A percentile compares a stretch with the other conserved stretches of the same genome.
Conservation (phyloP, 148 eudicot genomes). For the Chenopodium formosanum region DNA sequence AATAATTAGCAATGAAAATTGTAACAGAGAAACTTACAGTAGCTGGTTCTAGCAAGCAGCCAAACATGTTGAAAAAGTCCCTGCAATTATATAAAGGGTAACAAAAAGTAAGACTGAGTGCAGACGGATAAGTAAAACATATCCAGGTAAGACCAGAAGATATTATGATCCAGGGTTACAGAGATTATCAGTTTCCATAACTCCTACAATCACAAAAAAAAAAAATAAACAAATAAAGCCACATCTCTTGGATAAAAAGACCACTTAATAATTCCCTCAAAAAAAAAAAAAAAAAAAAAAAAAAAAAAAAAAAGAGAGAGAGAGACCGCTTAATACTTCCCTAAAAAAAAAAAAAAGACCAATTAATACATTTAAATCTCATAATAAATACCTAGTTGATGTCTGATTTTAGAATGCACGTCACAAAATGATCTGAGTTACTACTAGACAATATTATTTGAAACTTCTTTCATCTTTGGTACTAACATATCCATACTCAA, state of each 20-base stretch:
- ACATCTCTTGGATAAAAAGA: too few species aligned
- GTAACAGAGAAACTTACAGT: slow-evolving; percentile 50
- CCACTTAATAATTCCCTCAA: too few species aligned
- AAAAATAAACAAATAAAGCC: too few species aligned
- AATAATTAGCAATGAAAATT: slow-evolving; percentile 5
- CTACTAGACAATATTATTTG: background rate
- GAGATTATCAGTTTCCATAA: background rate
- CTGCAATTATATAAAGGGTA: slow-evolving; percentile 36
- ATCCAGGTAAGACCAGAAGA: background rate
- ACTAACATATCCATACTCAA: background rate
- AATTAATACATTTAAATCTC: background rate
- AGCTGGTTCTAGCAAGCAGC: slow-evolving; percentile 83
- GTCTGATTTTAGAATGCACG: background rate
- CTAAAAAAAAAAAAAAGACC: too few species aligned
- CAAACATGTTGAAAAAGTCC: slow-evolving; percentile 61
- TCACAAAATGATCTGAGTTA: background rate
- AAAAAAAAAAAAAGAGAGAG: too few species aligned
- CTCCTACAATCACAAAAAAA: too few species aligned
- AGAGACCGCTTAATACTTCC: too few species aligned
- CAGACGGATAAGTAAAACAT: background rate
- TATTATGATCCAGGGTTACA: background rate
- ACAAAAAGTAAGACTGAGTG: background rate
- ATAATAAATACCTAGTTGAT: background rate
- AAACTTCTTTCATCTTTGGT: background rate
- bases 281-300: too few species aligned